Evolutionary conservation across 2,329 filamentous ascomycete species (phyloP), one percentile per base, ranked within the genome.

Genomic region (Cladorrhinum sp.): DNA sequence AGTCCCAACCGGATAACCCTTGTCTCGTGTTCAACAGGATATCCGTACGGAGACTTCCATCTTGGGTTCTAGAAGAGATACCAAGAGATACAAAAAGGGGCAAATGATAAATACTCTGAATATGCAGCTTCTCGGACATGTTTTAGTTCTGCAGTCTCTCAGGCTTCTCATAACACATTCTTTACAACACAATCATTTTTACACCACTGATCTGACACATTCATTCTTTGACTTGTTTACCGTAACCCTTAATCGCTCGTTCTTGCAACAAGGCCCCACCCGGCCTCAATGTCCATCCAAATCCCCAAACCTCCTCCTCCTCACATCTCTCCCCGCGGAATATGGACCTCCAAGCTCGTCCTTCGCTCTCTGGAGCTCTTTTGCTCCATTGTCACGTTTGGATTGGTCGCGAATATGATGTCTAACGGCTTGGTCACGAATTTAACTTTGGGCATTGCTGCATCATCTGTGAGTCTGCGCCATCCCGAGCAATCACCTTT

Each of bases 241-340:
- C n/a, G n/a, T n/a, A n/a, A n/a, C n/a, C n/a, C n/a, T n/a, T n/a
- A n/a, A n/a, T n/a, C n/a, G n/a, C n/a, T n/a, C n/a, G n/a, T n/a
- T n/a, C n/a, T n/a, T n/a, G n/a, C n/a, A n/a, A n/a, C n/a, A n/a
- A n/a, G n/a, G n/a, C n/a, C n/a, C n/a, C n/a, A n/a, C n/a, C n/a
- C n/a, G n/a, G n/a, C n/a, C n/a, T n/a, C 33, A 36, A 36, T 16
- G 18, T 46, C 42, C 3, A 8, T 20, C 42, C 16, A 16, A 20
- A 3, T 7, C 3, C 42, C 42, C 8, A 46, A 20, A 46, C 56
- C 59, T 18, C 62, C 62, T 18, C 62, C 62, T n/a, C 58, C 58
- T 21, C 60, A 64, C n/a, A 57, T 61, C 50, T 59, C 39, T 64
- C 62, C 30, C 52, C 59, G 52, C 26, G 53, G 20, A 20, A 62